phyloP scores from a whole-genome alignment of 495 filamentous ascomycete species.

The Cercophora samala region DNA sequence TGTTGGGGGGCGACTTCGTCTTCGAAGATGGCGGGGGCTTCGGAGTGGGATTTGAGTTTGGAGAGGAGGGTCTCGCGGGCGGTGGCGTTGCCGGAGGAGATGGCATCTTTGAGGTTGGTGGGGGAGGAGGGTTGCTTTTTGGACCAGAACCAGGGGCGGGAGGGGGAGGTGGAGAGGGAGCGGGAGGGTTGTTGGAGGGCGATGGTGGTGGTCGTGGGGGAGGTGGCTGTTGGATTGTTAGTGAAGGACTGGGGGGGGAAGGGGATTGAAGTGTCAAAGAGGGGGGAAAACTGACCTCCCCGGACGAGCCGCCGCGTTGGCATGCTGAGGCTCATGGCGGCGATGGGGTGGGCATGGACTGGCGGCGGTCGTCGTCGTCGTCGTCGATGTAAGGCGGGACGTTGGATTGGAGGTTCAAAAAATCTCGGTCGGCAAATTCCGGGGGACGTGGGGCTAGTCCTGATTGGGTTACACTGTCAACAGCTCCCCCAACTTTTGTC shows the following conservation, averaged over 20 bases:
- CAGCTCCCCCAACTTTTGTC: neutral
- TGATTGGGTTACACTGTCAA: conserved; percentile 10
- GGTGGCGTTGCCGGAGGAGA: conserved; percentile 22
- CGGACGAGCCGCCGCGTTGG: conserved; percentile 42
- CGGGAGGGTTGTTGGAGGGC: conserved; percentile 20
- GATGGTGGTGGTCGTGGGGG: conserved; percentile 21
- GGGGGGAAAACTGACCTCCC: conserved; percentile 35
- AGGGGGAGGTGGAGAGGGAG: conserved; percentile 33
- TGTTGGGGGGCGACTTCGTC: conserved; percentile 35
- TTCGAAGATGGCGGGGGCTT: conserved; percentile 59
- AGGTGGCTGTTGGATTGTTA: conserved; percentile 20
- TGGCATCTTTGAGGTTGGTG: conserved; percentile 6
- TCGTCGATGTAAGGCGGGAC: neutral
- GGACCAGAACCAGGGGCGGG: conserved; percentile 33
- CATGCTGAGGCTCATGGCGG: conserved; percentile 45
- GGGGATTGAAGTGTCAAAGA: no score
- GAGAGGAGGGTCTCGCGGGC: conserved; percentile 32
- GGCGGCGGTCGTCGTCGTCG: conserved; percentile 1
- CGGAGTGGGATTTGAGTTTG: conserved; percentile 30
- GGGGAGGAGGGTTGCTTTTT: conserved; percentile 12
- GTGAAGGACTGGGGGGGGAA: conserved; percentile 22
- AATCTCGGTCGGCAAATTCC: conserved; percentile 32
- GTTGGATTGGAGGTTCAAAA: conserved; percentile 16
- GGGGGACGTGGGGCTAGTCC: conserved; percentile 13
- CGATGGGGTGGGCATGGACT: conserved; percentile 29